Percentiles rank a stretch among this genome's conserved stretches.
phyloP scores from a whole-genome alignment of 208 protist genomes.

The Sergeia podlipaevii region DNA sequence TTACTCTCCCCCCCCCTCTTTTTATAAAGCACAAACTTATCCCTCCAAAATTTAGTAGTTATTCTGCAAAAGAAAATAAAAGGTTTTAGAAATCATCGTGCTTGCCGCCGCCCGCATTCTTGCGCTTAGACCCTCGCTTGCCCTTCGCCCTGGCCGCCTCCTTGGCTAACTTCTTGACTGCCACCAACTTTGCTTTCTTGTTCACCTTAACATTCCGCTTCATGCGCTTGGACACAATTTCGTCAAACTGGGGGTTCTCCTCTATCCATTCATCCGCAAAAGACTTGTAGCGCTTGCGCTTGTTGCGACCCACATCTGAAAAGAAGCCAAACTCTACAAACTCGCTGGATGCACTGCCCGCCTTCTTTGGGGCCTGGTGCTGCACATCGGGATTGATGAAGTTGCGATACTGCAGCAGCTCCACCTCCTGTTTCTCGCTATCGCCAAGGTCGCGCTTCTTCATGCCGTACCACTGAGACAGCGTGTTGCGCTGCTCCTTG shows the following conservation, averaged over 20 bases:
- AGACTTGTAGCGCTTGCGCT: conserved; percentile 68
- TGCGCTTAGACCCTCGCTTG: conserved; percentile 50
- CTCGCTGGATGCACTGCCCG: conserved; percentile 26
- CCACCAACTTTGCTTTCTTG: conserved; percentile 58
- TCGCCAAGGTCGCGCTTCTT: conserved; percentile 46
- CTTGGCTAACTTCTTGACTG: conserved; percentile 44
- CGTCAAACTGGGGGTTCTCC: conserved; percentile 76
- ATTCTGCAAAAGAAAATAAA: conserved; percentile 13
- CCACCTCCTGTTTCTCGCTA: conserved; percentile 69
- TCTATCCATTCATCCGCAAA: conserved; percentile 90
- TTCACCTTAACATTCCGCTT: conserved; percentile 78
- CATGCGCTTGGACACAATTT: conserved; percentile 62
- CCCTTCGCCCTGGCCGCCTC: conserved; percentile 53
- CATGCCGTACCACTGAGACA: conserved; percentile 89
- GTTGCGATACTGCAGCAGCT: conserved; percentile 87
- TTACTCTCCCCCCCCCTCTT: neutral
- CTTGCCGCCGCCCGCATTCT: no score
- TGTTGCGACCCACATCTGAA: conserved; percentile 70
- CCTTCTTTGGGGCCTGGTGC: conserved; percentile 81
- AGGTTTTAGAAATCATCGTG: conserved; percentile 17
- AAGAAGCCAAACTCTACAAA: conserved; percentile 90
- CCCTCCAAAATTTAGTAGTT: neutral
- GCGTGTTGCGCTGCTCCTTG: conserved; percentile 62
- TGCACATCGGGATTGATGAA: conserved; percentile 73
- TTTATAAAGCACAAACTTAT: neutral